phyloP scores from a whole-genome alignment of 257 asterid species.

The Solanum bulbocastanum region DNA sequence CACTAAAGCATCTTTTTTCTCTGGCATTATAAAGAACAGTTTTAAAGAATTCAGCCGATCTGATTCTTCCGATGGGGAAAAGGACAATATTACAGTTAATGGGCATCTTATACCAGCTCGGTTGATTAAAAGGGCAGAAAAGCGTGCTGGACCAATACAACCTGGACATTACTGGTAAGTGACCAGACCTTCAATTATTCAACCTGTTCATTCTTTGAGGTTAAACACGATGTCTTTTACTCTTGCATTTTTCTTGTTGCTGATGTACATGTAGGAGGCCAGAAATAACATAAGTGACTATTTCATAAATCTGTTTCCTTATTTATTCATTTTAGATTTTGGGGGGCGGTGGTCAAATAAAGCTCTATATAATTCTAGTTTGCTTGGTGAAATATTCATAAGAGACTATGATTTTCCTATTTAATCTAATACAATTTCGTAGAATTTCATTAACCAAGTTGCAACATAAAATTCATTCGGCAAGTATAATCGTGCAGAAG shows the following conservation, averaged over 20 bases:
- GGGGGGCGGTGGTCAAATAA: not conserved
- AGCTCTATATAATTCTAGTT: not conserved
- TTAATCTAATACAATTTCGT: not conserved
- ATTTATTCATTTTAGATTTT: not conserved
- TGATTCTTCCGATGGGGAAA: constrained; percentile 26
- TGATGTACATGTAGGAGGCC: not conserved
- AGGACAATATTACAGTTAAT: constrained; percentile 49
- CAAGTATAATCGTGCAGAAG: not conserved
- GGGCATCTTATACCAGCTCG: constrained; percentile 55
- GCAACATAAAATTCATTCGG: not conserved
- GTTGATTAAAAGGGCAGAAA: constrained; percentile 64
- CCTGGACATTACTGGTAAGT: constrained; percentile 89
- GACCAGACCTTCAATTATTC: not conserved
- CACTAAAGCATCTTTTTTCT: constrained; percentile 39
- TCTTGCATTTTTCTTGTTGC: not conserved
- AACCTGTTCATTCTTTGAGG: not conserved
- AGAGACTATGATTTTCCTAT: not conserved
- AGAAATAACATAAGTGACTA: not conserved
- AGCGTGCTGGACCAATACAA: constrained; percentile 62
- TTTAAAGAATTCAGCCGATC: constrained; percentile 29
- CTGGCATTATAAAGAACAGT: constrained; percentile 42
- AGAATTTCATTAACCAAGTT: not conserved
- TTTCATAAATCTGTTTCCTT: not conserved
- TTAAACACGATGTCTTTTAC: not conserved
- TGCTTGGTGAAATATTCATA: not conserved